phyloP scores from a whole-genome alignment of 768 basidiomycete genomes.

The Daedalea quercina region DNA sequence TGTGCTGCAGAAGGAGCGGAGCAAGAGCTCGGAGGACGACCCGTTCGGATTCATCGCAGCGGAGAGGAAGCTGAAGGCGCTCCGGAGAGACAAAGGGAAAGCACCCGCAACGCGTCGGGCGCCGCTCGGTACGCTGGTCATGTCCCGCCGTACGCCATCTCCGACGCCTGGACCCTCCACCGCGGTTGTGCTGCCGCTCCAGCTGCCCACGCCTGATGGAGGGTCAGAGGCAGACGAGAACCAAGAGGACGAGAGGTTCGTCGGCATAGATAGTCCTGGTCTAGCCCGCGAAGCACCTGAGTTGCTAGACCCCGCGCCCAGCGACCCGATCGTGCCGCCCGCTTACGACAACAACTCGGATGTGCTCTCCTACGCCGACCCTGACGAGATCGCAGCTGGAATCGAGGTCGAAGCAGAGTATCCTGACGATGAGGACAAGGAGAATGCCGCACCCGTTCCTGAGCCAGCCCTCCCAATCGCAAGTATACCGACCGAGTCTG shows the following conservation, averaged over 20 bases:
- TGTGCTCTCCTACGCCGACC: background rate
- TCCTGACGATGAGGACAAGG: constrained; percentile 15
- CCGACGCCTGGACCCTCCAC: constrained; percentile 6
- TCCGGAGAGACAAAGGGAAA: constrained; percentile 9
- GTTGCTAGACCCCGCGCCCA: background rate
- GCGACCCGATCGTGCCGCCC: background rate
- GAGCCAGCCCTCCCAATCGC: background rate
- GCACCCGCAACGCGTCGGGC: constrained; percentile 7
- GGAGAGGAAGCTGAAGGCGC: constrained; percentile 18
- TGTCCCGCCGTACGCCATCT: constrained; percentile 9
- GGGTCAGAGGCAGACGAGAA: constrained; percentile 9
- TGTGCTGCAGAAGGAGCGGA: background rate
- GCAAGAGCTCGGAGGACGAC: constrained; percentile 9
- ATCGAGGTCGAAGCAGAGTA: constrained; percentile 1
- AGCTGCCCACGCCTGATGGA: constrained; percentile 16
- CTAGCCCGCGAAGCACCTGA: background rate
- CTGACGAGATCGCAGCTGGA: background rate
- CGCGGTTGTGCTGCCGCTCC: background rate
- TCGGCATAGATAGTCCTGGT: constrained; percentile 10
- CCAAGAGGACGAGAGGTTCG: constrained; percentile 19
- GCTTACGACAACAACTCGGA: background rate
- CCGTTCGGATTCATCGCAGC: constrained; percentile 23
- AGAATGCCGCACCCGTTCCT: constrained; percentile 10
- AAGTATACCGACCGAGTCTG: background rate
- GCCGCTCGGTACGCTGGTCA: constrained; percentile 15